Evolutionary conservation across 2,329 filamentous ascomycete genomes (phyloP).

Genomic region (Chaetomiaceae sp.): DNA sequence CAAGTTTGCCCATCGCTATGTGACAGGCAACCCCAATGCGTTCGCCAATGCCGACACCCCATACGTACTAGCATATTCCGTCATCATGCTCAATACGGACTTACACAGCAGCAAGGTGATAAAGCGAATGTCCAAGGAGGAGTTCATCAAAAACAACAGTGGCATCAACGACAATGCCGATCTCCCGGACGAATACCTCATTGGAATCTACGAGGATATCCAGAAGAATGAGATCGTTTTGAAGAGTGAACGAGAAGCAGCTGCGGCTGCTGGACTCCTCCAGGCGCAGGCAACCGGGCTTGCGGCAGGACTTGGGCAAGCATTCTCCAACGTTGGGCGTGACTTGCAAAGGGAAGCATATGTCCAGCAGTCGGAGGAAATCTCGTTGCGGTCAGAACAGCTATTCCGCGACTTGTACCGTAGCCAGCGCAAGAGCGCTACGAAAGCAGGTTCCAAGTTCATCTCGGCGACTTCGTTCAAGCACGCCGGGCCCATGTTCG

Average conservation of each 20-base stretch:
- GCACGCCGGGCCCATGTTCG: slow-evolving; percentile 97
- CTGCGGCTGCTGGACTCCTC: slow-evolving; percentile 68
- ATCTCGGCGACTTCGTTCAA: slow-evolving; percentile 91
- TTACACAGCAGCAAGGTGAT: slow-evolving; percentile 83
- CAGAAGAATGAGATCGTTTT: slow-evolving; percentile 87
- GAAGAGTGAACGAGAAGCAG: slow-evolving; percentile 84
- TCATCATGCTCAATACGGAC: slow-evolving; percentile 95
- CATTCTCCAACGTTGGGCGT: slow-evolving; percentile 83
- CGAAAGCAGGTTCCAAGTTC: slow-evolving; percentile 67
- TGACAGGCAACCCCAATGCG: slow-evolving; percentile 90
- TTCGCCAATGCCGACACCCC: slow-evolving; percentile 98
- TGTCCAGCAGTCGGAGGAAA: slow-evolving; percentile 91
- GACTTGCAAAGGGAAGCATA: slow-evolving; percentile 92
- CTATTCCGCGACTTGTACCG: slow-evolving; percentile 91
- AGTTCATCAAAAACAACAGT: slow-evolving; percentile 98
- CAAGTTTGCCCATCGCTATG: slow-evolving; percentile 96
- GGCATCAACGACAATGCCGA: slow-evolving; percentile 97
- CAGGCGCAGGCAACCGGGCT: slow-evolving; percentile 62
- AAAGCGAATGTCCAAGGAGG: slow-evolving; percentile 87
- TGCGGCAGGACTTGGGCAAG: slow-evolving; percentile 79
- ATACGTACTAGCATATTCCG: slow-evolving; percentile 92
- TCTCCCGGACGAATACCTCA: slow-evolving; percentile 86
- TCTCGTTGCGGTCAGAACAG: slow-evolving; percentile 68
- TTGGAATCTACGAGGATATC: slow-evolving; percentile 89
- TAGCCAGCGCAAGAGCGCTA: slow-evolving; percentile 76